Conservation (phyloP, 1,139 yeast species). For the Pichia sp. region DNA sequence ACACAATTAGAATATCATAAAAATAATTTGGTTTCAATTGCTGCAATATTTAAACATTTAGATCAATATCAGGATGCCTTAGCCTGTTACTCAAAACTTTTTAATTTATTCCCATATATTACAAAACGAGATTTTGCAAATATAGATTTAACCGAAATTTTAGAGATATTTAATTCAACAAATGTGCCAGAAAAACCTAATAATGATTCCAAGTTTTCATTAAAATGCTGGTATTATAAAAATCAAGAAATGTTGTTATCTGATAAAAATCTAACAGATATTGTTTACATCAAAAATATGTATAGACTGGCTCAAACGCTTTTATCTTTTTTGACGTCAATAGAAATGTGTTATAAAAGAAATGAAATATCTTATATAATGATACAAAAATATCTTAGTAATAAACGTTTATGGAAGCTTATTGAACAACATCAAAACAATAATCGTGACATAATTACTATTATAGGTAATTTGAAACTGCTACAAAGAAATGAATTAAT, state of each 20-base stretch:
- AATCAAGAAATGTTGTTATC: conserved; percentile 18
- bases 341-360: conserved; percentile 21
- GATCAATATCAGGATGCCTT: conserved; percentile 25
- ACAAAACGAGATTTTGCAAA: conserved; percentile 8
- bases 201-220: conserved; percentile 13
- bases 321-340: conserved; percentile 19
- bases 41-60: conserved; percentile 22
- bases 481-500: conserved; percentile 40
- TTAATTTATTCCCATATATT: conserved; percentile 8
- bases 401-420: conserved; percentile 6
- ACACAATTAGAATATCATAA: conserved; percentile 32
- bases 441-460: conserved; percentile 31
- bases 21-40: conserved; percentile 16
- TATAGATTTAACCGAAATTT: not conserved
- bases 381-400: conserved; percentile 10
- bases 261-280: conserved; percentile 11
- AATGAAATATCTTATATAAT: conserved; percentile 20
- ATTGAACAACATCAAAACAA: not conserved
- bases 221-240: conserved; percentile 18
- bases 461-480: conserved; percentile 41
- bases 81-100: conserved; percentile 19
- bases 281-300: conserved; percentile 15
- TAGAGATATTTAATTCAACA: not conserved
- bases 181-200: not conserved
- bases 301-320: conserved; percentile 18